Conservation (phyloP, 1,284 basidiomycete species). For the Rhodotorula sp. region DNA sequence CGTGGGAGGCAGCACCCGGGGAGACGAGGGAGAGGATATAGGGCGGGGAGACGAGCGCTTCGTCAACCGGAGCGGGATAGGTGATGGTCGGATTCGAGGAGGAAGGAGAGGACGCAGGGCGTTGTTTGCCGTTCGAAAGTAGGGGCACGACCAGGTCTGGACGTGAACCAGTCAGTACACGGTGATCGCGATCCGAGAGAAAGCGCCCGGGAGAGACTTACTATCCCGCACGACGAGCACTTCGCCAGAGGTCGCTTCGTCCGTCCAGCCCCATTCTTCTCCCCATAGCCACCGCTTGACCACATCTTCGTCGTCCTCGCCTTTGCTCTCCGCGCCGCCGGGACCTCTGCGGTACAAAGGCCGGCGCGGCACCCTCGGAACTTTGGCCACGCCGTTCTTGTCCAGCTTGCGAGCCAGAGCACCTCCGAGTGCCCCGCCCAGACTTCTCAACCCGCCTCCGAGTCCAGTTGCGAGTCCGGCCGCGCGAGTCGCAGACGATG, state of each 20-base stretch:
- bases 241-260: slow-evolving; percentile 59
- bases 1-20: slow-evolving; percentile 45
- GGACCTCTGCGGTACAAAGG: neutral
- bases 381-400: slow-evolving; percentile 36
- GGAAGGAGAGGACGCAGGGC: slow-evolving; percentile 51
- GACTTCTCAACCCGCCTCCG: slow-evolving; percentile 9
- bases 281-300: slow-evolving; percentile 49
- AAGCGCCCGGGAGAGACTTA: slow-evolving; percentile 53
- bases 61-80: slow-evolving; percentile 13
- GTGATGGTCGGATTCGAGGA: slow-evolving; percentile 3
- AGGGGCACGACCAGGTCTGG: slow-evolving; percentile 67
- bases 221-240: slow-evolving; percentile 77
- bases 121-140: slow-evolving; percentile 72
- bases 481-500: no score
- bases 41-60: slow-evolving; percentile 61
- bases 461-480: neutral
- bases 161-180: no score
- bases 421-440: slow-evolving; percentile 19
- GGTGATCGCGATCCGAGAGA: no score
- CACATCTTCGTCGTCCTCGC: slow-evolving; percentile 10
- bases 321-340: slow-evolving; percentile 3
- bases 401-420: slow-evolving; percentile 36
- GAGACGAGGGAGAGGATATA: slow-evolving; percentile 80
- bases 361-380: slow-evolving; percentile 21
- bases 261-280: slow-evolving; percentile 69